These are phyloP conservation scores for Barnettozyma hawaiiensis DNA, from an alignment of 1,139 yeast species.

Conservation along the genomic window DNA sequence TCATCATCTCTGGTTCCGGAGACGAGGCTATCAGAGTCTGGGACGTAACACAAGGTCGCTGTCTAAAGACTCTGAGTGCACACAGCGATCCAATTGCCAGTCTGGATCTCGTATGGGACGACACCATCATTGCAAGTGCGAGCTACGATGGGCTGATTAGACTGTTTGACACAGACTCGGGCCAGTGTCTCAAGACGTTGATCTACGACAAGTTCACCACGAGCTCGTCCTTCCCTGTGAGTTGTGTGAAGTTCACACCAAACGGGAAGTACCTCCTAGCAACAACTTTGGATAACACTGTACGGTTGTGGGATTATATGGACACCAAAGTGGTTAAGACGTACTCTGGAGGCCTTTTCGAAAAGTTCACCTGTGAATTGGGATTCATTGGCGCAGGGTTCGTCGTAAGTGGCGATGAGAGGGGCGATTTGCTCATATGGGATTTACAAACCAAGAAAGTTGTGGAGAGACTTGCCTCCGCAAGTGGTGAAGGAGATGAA, in stretches of 20 bases:
- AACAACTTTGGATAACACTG: constrained; percentile 72
- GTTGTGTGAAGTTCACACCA: constrained; percentile 68
- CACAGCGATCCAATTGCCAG: constrained; percentile 89
- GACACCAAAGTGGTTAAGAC: constrained; percentile 75
- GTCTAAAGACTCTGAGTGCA: constrained; percentile 80
- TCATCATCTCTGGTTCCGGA: constrained; percentile 76
- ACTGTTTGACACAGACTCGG: constrained; percentile 80
- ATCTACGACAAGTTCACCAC: constrained; percentile 64
- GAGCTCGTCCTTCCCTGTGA: constrained; percentile 73
- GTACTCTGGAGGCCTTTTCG: constrained; percentile 32
- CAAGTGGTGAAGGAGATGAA: neutral
- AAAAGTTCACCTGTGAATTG: constrained; percentile 19
- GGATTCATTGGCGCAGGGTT: constrained; percentile 59
- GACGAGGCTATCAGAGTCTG: constrained; percentile 90
- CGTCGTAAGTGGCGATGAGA: constrained; percentile 59
- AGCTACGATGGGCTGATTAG: constrained; percentile 88
- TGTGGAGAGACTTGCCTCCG: neutral
- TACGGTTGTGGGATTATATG: constrained; percentile 81
- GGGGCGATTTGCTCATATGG: constrained; percentile 62
- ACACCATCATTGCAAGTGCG: constrained; percentile 78
- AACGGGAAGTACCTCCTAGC: constrained; percentile 79
- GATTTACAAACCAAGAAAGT: constrained; percentile 47
- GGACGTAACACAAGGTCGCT: constrained; percentile 72
- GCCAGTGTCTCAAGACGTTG: constrained; percentile 86
- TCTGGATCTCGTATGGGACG: constrained; percentile 69